Evolutionary conservation across 2,329 filamentous ascomycete genomes (phyloP), one percentile per base, ranked within the genome.

Genomic region (Phoma sp.): DNA sequence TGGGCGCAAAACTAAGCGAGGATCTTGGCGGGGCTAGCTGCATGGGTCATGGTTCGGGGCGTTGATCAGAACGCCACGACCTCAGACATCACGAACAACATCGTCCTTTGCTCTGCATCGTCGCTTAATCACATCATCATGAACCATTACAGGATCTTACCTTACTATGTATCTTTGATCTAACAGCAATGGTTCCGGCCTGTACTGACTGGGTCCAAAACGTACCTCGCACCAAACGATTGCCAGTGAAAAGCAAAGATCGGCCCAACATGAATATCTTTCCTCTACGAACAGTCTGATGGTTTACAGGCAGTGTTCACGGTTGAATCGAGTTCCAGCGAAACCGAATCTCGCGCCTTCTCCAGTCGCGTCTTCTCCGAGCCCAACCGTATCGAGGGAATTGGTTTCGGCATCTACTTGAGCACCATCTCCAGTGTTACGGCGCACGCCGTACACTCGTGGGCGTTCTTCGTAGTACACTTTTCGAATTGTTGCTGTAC

Each of bases 1-100:
- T 46, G 44, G 43, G 47, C 40, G 51, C 43, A 21, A 33, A 15
- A 29, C 41, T 51, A 61, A 66, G 66, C 66, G 65, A 67, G 61
- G 39, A 22, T 35, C 61, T 63, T 63, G 61, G 57, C 62, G 31
- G 55, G 12, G 25, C 55, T 57, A 57, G 43, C 54, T 50, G 31
- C 52, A 55, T 46, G 52, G 37, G 52, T 55, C 19, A 32, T 55
- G 52, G 46, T 51, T 39, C 22, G 36, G 38, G 36, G 17, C 4
- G 32, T 35, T 17, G 4, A 13, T 17, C 17, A 40, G 43, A 45
- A 19, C 43, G 44, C 46, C 33, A 44, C 39, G 22, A 24, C 22
- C 29, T 35, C 27, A 21, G 6, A 25, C 12, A 40, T 40, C 8
- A 22, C 19, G 21, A 22, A 22, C 8, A 17, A 19, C 19, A 22